A percentile compares a stretch with the other conserved stretches of the same genome.
These are phyloP conservation scores for Phlebiopsis gigantea DNA, from an alignment of 768 basidiomycete species.

Conservation along the genomic window DNA sequence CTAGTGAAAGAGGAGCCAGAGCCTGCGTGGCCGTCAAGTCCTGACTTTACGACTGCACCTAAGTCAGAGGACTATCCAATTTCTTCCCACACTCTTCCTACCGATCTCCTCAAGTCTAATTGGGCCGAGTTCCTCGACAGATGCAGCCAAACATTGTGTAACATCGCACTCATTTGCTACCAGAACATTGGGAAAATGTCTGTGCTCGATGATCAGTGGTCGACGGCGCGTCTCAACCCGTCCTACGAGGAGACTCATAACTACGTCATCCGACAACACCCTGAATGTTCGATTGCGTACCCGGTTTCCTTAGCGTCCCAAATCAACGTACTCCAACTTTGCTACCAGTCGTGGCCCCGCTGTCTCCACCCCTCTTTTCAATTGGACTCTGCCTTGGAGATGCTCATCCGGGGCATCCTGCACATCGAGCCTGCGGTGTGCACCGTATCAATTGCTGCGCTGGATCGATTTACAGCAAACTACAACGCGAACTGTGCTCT, in stretches of 20 bases:
- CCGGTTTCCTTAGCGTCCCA: slow-evolving; percentile 52
- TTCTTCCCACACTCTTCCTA: slow-evolving; percentile 58
- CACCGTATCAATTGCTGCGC: slow-evolving; percentile 59
- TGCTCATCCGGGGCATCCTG: slow-evolving; percentile 76
- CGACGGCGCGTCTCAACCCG: slow-evolving; percentile 50
- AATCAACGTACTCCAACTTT: slow-evolving; percentile 67
- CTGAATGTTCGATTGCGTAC: slow-evolving; percentile 63
- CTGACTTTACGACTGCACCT: slow-evolving; percentile 56
- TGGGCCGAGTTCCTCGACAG: slow-evolving; percentile 72
- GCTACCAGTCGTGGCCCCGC: slow-evolving; percentile 83
- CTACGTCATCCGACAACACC: slow-evolving; percentile 62
- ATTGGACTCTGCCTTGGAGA: slow-evolving; percentile 61
- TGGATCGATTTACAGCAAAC: slow-evolving; percentile 71
- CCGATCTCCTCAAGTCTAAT: slow-evolving; percentile 54
- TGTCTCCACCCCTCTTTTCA: slow-evolving; percentile 55
- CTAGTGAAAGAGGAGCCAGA: slow-evolving; percentile 66
- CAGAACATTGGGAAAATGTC: slow-evolving; percentile 70
- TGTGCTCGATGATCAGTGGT: slow-evolving; percentile 83
- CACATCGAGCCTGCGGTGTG: slow-evolving; percentile 77
- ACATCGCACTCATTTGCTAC: slow-evolving; percentile 54
- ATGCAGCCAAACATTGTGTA: slow-evolving; percentile 48
- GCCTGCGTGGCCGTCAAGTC: slow-evolving; percentile 75
- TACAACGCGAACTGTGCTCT: slow-evolving; percentile 49
- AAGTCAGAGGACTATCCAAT: slow-evolving; percentile 64
- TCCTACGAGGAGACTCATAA: slow-evolving; percentile 68